A percentile compares a stretch with the other conserved stretches of the same genome.
These are phyloP conservation scores for Boletus vinaceobasis DNA, from an alignment of 768 basidiomycete species.

Conservation along the genomic window DNA sequence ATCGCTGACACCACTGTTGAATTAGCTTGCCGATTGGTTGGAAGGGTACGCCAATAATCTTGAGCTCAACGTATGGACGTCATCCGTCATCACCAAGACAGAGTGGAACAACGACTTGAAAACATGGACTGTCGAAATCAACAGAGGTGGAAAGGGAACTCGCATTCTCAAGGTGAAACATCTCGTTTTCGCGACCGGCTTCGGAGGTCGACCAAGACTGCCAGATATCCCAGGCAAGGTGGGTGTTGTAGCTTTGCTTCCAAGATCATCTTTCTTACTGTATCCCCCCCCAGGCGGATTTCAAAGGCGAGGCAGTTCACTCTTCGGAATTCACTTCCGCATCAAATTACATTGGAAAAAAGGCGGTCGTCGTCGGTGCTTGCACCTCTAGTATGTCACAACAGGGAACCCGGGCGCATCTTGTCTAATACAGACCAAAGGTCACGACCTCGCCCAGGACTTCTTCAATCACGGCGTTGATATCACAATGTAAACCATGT, in stretches of 20 bases:
- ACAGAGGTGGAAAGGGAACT: constrained; percentile 29
- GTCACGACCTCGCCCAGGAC: constrained; percentile 39
- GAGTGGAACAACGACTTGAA: constrained; percentile 36
- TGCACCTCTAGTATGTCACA: constrained; percentile 52
- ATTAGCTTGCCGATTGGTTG: constrained; percentile 62
- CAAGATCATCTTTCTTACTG: neutral
- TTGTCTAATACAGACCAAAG: constrained; percentile 16
- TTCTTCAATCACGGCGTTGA: constrained; percentile 29
- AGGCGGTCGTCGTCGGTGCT: constrained; percentile 66
- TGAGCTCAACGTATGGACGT: constrained; percentile 64
- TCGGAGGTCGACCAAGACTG: constrained; percentile 42
- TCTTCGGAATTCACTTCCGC: constrained; percentile 50
- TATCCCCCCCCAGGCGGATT: constrained; percentile 35
- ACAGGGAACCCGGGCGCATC: neutral
- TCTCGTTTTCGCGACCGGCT: constrained; percentile 55
- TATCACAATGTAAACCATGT: constrained; percentile 22
- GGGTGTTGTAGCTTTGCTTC: neutral
- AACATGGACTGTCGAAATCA: constrained; percentile 46
- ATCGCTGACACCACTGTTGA: neutral
- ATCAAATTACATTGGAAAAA: constrained; percentile 53
- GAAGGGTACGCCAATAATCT: constrained; percentile 57
- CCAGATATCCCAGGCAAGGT: constrained; percentile 46
- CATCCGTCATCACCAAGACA: constrained; percentile 40
- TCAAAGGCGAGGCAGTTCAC: constrained; percentile 54
- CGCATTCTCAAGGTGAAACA: constrained; percentile 44